Evolutionary conservation across 441 rosid genomes (phyloP).

Genomic region (Populus trichocarpa): DNA sequence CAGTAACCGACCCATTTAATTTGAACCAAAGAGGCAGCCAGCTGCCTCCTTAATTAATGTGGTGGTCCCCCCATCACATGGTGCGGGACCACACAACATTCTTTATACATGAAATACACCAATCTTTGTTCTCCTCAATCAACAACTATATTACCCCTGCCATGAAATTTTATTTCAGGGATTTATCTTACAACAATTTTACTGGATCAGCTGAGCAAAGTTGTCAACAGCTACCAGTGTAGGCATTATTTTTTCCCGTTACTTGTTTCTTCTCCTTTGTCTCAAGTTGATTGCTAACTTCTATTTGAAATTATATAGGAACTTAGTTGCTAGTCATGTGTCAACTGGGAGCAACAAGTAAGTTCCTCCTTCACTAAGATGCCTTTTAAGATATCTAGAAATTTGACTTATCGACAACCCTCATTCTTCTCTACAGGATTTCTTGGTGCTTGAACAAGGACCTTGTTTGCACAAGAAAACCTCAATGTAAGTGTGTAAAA

Average conservation of each 20-base stretch:
- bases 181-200: constrained; percentile 31
- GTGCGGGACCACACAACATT: too few species aligned
- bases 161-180: constrained; percentile 40
- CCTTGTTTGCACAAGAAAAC: too few species aligned
- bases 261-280: too few species aligned
- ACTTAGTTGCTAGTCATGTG: constrained; percentile 54
- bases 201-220: too few species aligned
- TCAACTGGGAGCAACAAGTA: constrained; percentile 43
- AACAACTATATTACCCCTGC: neutral
- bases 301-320: constrained; percentile 36
- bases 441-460: constrained; percentile 10
- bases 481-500: too few species aligned
- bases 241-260: too few species aligned
- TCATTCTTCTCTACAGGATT: neutral
- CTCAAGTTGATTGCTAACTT: neutral
- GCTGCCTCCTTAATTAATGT: too few species aligned
- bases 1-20: too few species aligned
- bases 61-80: too few species aligned
- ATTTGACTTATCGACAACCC: too few species aligned
- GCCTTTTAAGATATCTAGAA: constrained; percentile 15
- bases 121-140: neutral
- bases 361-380: constrained; percentile 34
- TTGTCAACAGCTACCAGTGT: too few species aligned
- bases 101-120: neutral
- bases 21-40: too few species aligned